A percentile compares a stretch with the other conserved stretches of the same genome.
Conservation (phyloP, 2,329 filamentous ascomycete genomes). For the Xylariaceae sp. region DNA sequence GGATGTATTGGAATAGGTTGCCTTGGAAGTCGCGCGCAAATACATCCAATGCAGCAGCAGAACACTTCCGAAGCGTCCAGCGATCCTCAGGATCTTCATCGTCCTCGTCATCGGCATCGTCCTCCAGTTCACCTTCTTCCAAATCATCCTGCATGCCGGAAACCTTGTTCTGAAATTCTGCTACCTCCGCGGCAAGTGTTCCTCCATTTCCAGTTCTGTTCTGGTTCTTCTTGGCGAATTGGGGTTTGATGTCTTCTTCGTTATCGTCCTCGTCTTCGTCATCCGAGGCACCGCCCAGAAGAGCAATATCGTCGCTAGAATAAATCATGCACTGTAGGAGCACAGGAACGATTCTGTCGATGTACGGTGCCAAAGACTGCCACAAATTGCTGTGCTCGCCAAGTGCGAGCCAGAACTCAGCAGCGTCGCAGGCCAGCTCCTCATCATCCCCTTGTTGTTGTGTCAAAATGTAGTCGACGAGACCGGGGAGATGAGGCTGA, state of each 20-base stretch:
- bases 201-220: slow-evolving; percentile 54
- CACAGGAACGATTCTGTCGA: slow-evolving; percentile 82
- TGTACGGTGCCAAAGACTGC: slow-evolving; percentile 67
- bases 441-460: slow-evolving; percentile 87
- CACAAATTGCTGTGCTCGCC: slow-evolving; percentile 82
- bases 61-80: slow-evolving; percentile 96
- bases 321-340: slow-evolving; percentile 95
- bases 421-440: slow-evolving; percentile 86
- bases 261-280: slow-evolving; percentile 91
- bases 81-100: slow-evolving; percentile 73
- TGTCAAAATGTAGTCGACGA: slow-evolving; percentile 88
- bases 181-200: slow-evolving; percentile 49
- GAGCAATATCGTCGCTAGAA: slow-evolving; percentile 83
- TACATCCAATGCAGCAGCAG: slow-evolving; percentile 88
- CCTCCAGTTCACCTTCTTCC: slow-evolving; percentile 82
- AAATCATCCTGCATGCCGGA: slow-evolving; percentile 64
- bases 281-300: slow-evolving; percentile 76
- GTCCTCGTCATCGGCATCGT: slow-evolving; percentile 69
- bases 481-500: slow-evolving; percentile 74
- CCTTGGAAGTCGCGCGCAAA: slow-evolving; percentile 87
- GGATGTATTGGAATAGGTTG: slow-evolving; percentile 82
- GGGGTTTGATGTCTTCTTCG: slow-evolving; percentile 84
- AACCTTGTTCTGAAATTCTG: slow-evolving; percentile 51
- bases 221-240: slow-evolving; percentile 70
- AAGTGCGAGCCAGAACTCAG: slow-evolving; percentile 94